Conservation (phyloP, 1,139 yeast species). For the Saccharomyces pastorianus region DNA sequence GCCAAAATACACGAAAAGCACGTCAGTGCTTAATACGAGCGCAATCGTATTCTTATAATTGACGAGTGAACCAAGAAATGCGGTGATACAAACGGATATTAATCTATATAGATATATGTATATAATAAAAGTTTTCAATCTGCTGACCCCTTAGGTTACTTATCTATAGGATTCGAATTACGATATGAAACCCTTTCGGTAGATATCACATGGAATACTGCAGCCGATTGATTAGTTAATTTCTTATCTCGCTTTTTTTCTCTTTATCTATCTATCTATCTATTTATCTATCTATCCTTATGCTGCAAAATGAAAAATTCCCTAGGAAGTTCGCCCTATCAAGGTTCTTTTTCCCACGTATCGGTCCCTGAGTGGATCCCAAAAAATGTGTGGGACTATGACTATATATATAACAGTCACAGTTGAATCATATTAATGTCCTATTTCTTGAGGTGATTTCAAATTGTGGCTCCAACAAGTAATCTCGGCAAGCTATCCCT, state of each 20-base stretch:
- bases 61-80: neutral
- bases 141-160: neutral
- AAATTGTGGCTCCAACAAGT: neutral
- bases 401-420: neutral
- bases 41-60: neutral
- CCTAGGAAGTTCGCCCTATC: conserved; percentile 1
- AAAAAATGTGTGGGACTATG: neutral
- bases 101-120: neutral
- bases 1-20: conserved; percentile 79
- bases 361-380: neutral
- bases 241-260: neutral
- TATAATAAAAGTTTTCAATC: neutral
- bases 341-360: neutral
- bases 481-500: neutral
- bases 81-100: neutral
- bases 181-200: neutral
- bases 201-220: neutral
- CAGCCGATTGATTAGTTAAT: neutral
- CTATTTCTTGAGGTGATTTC: neutral
- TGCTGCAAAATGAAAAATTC: neutral
- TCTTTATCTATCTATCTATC: neutral
- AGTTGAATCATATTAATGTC: neutral
- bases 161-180: neutral
- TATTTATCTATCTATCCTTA: neutral
- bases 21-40: conserved; percentile 27